Base-by-base conservation (phyloP, 768 basidiomycete genomes). In the Cystobasidium tubakii region DNA sequence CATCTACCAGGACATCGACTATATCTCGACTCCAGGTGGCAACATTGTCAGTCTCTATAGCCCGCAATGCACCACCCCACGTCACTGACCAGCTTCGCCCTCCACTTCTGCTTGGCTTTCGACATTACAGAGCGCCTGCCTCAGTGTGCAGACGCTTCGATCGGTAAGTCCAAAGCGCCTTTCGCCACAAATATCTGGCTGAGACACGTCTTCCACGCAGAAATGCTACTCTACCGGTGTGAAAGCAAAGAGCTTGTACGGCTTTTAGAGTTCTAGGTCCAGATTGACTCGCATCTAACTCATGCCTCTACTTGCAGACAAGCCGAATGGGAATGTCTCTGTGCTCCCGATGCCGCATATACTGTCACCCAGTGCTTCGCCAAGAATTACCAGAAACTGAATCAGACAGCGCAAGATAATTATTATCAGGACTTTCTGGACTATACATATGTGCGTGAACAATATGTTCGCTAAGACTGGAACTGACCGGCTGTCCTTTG, bases 1-100 rank as follows among this genome's bases (percentile, higher is more conserved):
- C 34, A 65, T 65, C 36, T 65, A 65, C 25, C 63, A 65, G 36
- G 63, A 65, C n/a, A 65, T 65, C 44, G 63, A 65, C 34, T 65
- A 65, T 27, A 43, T 65, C 27, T 12, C 63, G 2, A 31, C 36
- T 3, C 63, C 63, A 12, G 27, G 17, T n/a, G 21, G 39, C 19
- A 42, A 46, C 63, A 19, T 65, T 12, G 57, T 60, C 15, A 60
- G 57, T 29, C n/a, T n/a, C n/a, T n/a, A n/a, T n/a, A n/a, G n/a
- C n/a, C n/a, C n/a, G n/a, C n/a, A n/a, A n/a, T n/a, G n/a, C n/a
- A n/a, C n/a, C n/a, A n/a, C n/a, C n/a, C n/a, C n/a, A n/a, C n/a
- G n/a, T n/a, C n/a, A n/a, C 23, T 60, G 57, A 60, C 21, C 2
- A 15, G 2, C 21, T 21, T 6, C 27, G 29, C 27, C 7, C n/a